Conservation (phyloP, 83 land plant genomes). For the Picea engelmannii region DNA sequence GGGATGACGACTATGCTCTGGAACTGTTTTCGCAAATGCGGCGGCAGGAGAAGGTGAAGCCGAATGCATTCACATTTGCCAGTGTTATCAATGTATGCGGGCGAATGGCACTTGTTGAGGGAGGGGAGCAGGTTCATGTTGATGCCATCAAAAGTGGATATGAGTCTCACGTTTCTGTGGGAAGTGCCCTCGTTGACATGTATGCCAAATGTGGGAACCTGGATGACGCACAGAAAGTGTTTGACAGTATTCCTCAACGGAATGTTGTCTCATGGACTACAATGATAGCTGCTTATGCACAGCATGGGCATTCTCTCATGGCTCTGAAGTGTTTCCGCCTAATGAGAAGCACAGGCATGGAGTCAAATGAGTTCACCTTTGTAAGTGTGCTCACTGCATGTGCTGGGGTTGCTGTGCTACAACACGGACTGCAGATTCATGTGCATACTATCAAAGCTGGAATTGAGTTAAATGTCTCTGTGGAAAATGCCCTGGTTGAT, state of each 20-base stretch:
- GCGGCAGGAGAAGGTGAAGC: neutral
- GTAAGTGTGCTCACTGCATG: slow-evolving; percentile 42
- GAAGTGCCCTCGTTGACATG: too few relatives aligned
- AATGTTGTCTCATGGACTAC: slow-evolving; percentile 4
- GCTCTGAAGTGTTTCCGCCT: slow-evolving; percentile 38
- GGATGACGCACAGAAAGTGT: neutral
- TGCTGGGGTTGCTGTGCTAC: neutral
- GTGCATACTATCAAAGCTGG: neutral
- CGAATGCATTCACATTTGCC: neutral
- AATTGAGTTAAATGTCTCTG: neutral
- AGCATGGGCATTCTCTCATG: slow-evolving; percentile 30
- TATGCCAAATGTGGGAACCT: too few relatives aligned
- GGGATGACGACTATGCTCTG: slow-evolving; percentile 27
- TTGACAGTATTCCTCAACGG: neutral
- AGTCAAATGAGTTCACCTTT: slow-evolving; percentile 34
- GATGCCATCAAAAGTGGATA: too few relatives aligned
- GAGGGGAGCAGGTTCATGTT: neutral
- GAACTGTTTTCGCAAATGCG: slow-evolving; percentile 37
- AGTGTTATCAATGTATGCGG: neutral
- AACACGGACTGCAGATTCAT: neutral
- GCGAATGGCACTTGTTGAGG: neutral
- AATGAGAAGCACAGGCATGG: slow-evolving; percentile 33
- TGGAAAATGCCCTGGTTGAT: neutral
- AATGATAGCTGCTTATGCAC: neutral
- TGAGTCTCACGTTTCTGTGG: too few relatives aligned